Evolutionary conservation across 345 rosid genomes (phyloP).

Genomic region (Eucalyptus shirleyi): DNA sequence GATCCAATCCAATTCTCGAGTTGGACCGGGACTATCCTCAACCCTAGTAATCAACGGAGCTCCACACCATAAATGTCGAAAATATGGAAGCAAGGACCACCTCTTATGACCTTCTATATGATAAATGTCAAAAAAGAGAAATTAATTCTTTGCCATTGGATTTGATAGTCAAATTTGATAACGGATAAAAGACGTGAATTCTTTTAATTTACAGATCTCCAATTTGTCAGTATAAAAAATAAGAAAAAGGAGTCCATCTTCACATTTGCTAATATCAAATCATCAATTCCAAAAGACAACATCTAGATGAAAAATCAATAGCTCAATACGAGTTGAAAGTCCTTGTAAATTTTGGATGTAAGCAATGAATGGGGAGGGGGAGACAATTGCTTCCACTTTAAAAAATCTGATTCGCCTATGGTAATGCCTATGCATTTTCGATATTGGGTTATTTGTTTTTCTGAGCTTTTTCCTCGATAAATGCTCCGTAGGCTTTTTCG

Average conservation of each 20-base stretch:
- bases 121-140: not conserved
- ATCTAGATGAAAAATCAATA: not conserved
- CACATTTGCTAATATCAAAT: not conserved
- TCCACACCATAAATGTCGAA: not conserved
- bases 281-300: not conserved
- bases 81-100: rapidly evolving
- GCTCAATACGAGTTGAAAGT: not conserved
- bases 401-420: not conserved
- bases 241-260: not conserved
- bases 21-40: not conserved
- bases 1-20: rapidly evolving
- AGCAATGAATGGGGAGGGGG: not conserved
- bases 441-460: not conserved
- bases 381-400: not conserved
- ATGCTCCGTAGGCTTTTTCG: not conserved
- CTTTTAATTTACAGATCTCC: not conserved
- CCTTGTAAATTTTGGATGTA: not conserved
- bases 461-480: not conserved
- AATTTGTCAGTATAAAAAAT: not conserved
- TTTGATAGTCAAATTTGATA: not conserved
- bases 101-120: not conserved
- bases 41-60: not conserved
- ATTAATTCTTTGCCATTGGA: not conserved
- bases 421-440: not conserved
- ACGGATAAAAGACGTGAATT: not conserved